These are phyloP conservation scores for Diversispora epigaea DNA, from an alignment of 192 early-diverging fungal species.

Conservation along the genomic window DNA sequence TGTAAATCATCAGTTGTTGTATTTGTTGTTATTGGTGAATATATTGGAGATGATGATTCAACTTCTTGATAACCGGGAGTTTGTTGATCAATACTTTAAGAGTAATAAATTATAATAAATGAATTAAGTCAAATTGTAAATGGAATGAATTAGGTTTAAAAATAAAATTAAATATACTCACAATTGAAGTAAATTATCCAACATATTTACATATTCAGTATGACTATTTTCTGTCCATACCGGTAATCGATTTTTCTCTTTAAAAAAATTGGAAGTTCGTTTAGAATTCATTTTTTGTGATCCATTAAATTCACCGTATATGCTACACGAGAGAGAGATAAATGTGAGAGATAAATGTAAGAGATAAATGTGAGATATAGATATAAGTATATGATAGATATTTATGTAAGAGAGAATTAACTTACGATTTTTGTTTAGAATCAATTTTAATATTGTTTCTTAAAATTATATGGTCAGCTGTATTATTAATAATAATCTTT, in stretches of 20 bases:
- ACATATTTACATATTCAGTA: slow-evolving; percentile 50
- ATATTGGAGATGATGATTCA: neutral
- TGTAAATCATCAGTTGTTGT: neutral
- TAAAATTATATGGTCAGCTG: slow-evolving; percentile 39
- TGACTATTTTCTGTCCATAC: slow-evolving; percentile 43
- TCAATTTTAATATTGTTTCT: slow-evolving; percentile 35
- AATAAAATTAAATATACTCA: slow-evolving; percentile 35
- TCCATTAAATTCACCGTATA: too few relatives aligned
- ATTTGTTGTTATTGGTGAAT: neutral
- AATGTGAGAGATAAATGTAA: neutral
- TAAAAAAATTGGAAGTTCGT: slow-evolving; percentile 37
- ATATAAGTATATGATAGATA: neutral
- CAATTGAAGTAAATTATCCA: slow-evolving; percentile 56
- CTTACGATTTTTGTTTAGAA: slow-evolving; percentile 21
- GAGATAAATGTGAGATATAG: neutral
- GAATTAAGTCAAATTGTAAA: neutral
- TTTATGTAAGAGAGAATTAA: slow-evolving; percentile 14
- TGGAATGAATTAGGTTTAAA: neutral
- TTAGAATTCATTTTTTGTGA: slow-evolving; percentile 8
- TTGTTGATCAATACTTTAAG: slow-evolving; percentile 50
- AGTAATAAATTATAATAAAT: neutral
- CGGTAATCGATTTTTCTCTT: slow-evolving; percentile 36
- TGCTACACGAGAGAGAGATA: too few relatives aligned
- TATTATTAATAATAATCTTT: slow-evolving; percentile 17
- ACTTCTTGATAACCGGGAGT: slow-evolving; percentile 53